A percentile compares a stretch with the other conserved stretches of the same genome.
Evolutionary conservation across 2,329 filamentous ascomycete species (phyloP).

Genomic region (Albifimbria verrucaria): DNA sequence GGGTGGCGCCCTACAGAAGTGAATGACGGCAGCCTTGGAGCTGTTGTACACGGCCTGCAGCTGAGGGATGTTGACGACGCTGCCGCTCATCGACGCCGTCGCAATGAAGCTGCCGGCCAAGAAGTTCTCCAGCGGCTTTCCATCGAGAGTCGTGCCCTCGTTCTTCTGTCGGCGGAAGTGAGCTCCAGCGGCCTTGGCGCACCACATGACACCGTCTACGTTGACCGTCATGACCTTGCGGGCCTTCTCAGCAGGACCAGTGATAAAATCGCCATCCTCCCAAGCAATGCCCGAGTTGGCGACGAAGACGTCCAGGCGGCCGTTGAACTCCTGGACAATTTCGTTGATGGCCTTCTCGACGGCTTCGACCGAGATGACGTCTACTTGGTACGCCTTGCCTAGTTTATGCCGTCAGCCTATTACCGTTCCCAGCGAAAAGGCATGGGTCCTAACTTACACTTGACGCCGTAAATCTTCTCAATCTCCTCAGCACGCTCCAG

Average conservation of each 20-base stretch:
- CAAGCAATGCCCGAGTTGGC: conserved; percentile 76
- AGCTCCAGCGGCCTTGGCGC: conserved; percentile 64
- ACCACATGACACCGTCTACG: conserved; percentile 76
- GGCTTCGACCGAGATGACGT: conserved; percentile 51
- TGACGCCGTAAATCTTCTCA: conserved; percentile 63
- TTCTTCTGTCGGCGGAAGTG: conserved; percentile 70
- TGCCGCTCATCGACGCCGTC: conserved; percentile 75
- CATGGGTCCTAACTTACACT: conserved; percentile 45
- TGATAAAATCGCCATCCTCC: conserved; percentile 65
- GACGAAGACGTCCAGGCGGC: conserved; percentile 73
- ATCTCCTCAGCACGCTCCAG: conserved; percentile 60
- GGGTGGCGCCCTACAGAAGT: conserved; percentile 43
- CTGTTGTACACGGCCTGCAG: conserved; percentile 71
- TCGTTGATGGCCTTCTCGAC: conserved; percentile 49
- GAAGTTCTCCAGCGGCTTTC: conserved; percentile 58
- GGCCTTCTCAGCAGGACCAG: conserved; percentile 62
- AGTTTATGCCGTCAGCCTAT: conserved; percentile 5
- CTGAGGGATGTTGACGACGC: conserved; percentile 76
- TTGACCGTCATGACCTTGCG: conserved; percentile 67
- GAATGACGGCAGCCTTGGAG: conserved; percentile 63
- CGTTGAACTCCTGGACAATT: conserved; percentile 65
- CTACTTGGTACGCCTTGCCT: conserved; percentile 61
- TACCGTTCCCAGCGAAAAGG: not conserved
- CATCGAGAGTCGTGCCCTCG: conserved; percentile 61
- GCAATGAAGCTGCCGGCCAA: conserved; percentile 69